These are phyloP conservation scores for Lachnellula hyalina DNA, from an alignment of 2,329 filamentous ascomycete genomes.

Conservation along the genomic window DNA sequence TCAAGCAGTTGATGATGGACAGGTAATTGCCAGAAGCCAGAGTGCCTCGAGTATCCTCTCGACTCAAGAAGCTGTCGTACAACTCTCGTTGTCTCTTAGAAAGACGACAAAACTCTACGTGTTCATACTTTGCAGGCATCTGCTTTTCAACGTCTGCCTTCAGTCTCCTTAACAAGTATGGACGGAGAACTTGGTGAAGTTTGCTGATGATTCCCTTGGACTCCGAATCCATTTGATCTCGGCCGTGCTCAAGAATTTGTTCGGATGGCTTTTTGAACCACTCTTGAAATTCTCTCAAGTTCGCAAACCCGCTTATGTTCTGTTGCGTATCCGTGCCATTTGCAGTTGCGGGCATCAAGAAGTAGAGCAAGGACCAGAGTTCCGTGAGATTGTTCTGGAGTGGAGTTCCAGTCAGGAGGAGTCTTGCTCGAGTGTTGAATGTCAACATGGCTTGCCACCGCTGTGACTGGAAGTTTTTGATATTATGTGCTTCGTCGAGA, in stretches of 20 bases:
- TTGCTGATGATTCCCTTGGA: slow-evolving; percentile 87
- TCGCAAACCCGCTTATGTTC: slow-evolving; percentile 83
- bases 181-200: slow-evolving; percentile 87
- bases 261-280: slow-evolving; percentile 95
- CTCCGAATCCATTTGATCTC: slow-evolving; percentile 91
- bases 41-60: slow-evolving; percentile 82
- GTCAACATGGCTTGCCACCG: slow-evolving; percentile 93
- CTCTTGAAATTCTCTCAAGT: slow-evolving; percentile 91
- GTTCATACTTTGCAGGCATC: slow-evolving; percentile 97
- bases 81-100: slow-evolving; percentile 93
- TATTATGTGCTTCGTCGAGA: slow-evolving; percentile 96
- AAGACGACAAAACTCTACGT: slow-evolving; percentile 90
- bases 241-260: slow-evolving; percentile 90
- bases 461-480: slow-evolving; percentile 98
- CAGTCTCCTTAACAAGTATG: slow-evolving; percentile 82
- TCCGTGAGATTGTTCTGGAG: slow-evolving; percentile 96
- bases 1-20: slow-evolving; percentile 96
- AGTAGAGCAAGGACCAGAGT: slow-evolving; percentile 94
- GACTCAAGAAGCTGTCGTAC: slow-evolving; percentile 92
- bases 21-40: slow-evolving; percentile 91
- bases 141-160: slow-evolving; percentile 99
- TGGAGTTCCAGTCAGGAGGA: slow-evolving; percentile 89
- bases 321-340: slow-evolving; percentile 46
- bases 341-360: slow-evolving; percentile 80
- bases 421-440: slow-evolving; percentile 82